Evolutionary conservation across 129 eudicot genomes (phyloP).

Genomic region (Sambucus nigra): DNA sequence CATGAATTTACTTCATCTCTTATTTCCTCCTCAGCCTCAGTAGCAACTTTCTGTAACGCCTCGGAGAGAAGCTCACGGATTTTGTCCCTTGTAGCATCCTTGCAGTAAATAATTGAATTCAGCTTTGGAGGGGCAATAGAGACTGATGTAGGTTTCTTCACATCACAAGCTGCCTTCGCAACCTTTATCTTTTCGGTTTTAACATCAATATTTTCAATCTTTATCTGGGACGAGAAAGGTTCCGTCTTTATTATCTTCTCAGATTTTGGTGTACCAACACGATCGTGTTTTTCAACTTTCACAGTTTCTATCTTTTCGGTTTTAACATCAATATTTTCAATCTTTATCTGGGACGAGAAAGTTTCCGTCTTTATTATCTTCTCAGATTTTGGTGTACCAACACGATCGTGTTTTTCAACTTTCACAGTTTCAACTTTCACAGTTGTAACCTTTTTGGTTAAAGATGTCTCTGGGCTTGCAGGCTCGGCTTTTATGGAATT

Average conservation of each 20-base stretch:
- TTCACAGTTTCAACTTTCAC: constrained; percentile 40
- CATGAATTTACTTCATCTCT: constrained; percentile 37
- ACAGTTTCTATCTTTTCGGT: constrained; percentile 23
- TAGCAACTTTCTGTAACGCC: constrained; percentile 55
- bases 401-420: constrained; percentile 18
- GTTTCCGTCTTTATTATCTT: constrained; percentile 15
- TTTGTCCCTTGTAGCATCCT: constrained; percentile 61
- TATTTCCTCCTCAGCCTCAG: constrained; percentile 59
- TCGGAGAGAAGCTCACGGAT: constrained; percentile 72
- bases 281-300: constrained; percentile 25
- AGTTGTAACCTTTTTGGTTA: constrained; percentile 25
- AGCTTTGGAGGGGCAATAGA: constrained; percentile 59
- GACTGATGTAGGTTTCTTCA: constrained; percentile 10
- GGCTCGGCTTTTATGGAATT: constrained; percentile 26
- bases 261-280: constrained; percentile 14
- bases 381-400: constrained; percentile 19
- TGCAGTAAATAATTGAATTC: constrained; percentile 43
- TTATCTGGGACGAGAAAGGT: constrained; percentile 18
- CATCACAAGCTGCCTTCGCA: constrained; percentile 13
- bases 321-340: constrained; percentile 26
- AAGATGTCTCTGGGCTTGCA: constrained; percentile 8
- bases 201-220: constrained; percentile 22
- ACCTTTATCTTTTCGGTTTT: constrained; percentile 25
- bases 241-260: constrained; percentile 19
- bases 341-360: constrained; percentile 19